Evolutionary conservation across 306 rosid species (phyloP).

Genomic region (Fagus sylvatica): DNA sequence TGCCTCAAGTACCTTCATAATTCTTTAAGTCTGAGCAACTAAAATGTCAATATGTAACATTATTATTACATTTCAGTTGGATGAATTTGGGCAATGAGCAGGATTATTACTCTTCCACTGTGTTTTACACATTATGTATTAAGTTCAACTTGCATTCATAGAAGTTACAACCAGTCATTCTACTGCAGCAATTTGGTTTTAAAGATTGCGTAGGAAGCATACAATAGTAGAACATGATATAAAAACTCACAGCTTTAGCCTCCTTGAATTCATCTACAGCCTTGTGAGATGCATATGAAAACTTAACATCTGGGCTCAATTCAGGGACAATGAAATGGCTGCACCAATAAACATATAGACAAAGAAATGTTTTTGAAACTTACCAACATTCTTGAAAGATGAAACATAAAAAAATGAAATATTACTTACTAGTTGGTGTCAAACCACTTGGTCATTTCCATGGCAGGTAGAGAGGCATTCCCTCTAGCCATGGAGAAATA

Average conservation of each 20-base stretch:
- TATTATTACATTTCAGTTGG: not conserved
- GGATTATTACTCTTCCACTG: not conserved
- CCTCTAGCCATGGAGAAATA: slow-evolving; percentile 94
- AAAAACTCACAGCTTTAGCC: slow-evolving; percentile 73
- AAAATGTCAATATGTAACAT: not conserved
- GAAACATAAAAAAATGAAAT: not conserved
- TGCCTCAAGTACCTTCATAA: not conserved
- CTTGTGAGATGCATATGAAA: slow-evolving; percentile 83
- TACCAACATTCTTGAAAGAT: not conserved
- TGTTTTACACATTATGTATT: not conserved
- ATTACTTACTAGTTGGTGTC: slow-evolving; percentile 76
- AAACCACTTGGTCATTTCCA: slow-evolving; percentile 95
- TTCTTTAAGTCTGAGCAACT: not conserved
- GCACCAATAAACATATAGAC: slow-evolving; percentile 29
- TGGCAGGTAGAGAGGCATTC: slow-evolving; percentile 69
- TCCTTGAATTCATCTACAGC: slow-evolving; percentile 80
- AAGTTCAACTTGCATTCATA: too few species aligned
- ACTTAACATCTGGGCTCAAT: slow-evolving; percentile 72
- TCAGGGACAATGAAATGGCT: slow-evolving; percentile 94
- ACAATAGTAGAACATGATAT: not conserved
- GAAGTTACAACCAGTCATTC: not conserved
- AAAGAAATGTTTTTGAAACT: not conserved
- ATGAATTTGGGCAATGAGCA: not conserved
- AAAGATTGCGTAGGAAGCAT: not conserved
- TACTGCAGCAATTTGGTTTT: not conserved